Percentiles rank a stretch among this genome's conserved stretches.
Conservation (phyloP, 495 filamentous ascomycete genomes). For the Glarea lozoyensis region DNA sequence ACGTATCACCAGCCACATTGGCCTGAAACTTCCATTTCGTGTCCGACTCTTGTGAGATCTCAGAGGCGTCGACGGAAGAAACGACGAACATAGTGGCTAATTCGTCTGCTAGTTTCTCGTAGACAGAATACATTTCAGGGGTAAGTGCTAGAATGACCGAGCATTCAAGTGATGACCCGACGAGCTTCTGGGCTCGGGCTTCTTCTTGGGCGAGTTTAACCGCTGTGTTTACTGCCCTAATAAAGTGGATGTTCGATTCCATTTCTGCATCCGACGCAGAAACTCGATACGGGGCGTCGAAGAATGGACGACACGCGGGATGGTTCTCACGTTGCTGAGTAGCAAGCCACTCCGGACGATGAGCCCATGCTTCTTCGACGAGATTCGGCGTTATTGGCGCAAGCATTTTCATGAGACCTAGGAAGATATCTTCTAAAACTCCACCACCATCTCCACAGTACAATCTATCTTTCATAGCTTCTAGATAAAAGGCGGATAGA, state of each 20-base stretch:
- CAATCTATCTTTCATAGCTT: conserved; percentile 79
- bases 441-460: conserved; percentile 67
- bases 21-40: conserved; percentile 44
- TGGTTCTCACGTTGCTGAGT: conserved; percentile 27
- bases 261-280: conserved; percentile 28
- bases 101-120: conserved; percentile 50
- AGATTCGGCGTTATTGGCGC: conserved; percentile 76
- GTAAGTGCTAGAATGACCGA: conserved; percentile 44
- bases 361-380: conserved; percentile 80
- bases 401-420: conserved; percentile 64
- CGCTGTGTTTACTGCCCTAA: conserved; percentile 46
- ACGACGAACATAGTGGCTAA: conserved; percentile 71
- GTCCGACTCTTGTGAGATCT: conserved; percentile 9
- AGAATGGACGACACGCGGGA: conserved; percentile 30
- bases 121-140: conserved; percentile 18
- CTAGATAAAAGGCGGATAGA: conserved; percentile 89
- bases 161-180: conserved; percentile 69
- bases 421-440: conserved; percentile 61
- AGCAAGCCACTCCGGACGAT: conserved; percentile 57
- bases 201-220: conserved; percentile 65
- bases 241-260: conserved; percentile 41
- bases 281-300: conserved; percentile 26
- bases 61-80: conserved; percentile 50
- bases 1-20: conserved; percentile 47
- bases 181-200: conserved; percentile 51